phyloP scores from a whole-genome alignment of 495 filamentous ascomycete genomes.

The Cetradonia linearis region DNA sequence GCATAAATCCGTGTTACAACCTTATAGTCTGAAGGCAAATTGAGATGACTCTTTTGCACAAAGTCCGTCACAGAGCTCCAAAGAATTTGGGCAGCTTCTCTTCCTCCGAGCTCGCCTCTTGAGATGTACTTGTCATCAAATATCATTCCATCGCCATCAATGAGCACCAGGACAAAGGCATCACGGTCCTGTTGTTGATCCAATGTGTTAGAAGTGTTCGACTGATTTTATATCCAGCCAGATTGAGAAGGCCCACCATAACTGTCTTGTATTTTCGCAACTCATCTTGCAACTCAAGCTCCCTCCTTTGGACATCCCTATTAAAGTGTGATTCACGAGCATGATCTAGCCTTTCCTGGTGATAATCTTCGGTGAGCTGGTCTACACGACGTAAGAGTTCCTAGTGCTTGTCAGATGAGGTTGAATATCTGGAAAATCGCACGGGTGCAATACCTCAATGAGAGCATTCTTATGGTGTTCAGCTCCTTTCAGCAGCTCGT shows the following conservation, averaged over 20 bases:
- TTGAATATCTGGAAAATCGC: not conserved
- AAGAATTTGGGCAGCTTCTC: slow-evolving; percentile 55
- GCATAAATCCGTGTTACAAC: slow-evolving; percentile 60
- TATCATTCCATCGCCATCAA: slow-evolving; percentile 71
- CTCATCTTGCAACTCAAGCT: slow-evolving; percentile 44
- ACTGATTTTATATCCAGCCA: not conserved
- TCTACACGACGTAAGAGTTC: slow-evolving; percentile 42
- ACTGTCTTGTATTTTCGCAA: slow-evolving; percentile 39
- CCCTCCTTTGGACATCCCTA: slow-evolving; percentile 43
- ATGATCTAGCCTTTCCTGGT: slow-evolving; percentile 43
- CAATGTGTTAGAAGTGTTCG: not conserved
- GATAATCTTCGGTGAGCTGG: slow-evolving; percentile 38
- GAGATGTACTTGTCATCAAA: slow-evolving; percentile 58
- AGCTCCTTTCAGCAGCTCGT: slow-evolving; percentile 37
- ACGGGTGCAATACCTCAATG: slow-evolving; percentile 36
- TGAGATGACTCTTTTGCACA: slow-evolving; percentile 34
- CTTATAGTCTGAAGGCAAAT: slow-evolving; percentile 43
- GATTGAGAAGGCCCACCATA: slow-evolving; percentile 33
- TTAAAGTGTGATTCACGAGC: slow-evolving; percentile 47
- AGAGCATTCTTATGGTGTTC: slow-evolving; percentile 45
- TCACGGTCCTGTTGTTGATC: slow-evolving; percentile 49
- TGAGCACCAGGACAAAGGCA: slow-evolving; percentile 62
- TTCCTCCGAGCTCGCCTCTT: slow-evolving; percentile 59
- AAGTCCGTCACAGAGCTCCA: slow-evolving; percentile 42
- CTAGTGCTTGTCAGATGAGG: slow-evolving; percentile 23